phyloP scores from a whole-genome alignment of 164 flowering plant species.

The Stephania yunnanensis region DNA sequence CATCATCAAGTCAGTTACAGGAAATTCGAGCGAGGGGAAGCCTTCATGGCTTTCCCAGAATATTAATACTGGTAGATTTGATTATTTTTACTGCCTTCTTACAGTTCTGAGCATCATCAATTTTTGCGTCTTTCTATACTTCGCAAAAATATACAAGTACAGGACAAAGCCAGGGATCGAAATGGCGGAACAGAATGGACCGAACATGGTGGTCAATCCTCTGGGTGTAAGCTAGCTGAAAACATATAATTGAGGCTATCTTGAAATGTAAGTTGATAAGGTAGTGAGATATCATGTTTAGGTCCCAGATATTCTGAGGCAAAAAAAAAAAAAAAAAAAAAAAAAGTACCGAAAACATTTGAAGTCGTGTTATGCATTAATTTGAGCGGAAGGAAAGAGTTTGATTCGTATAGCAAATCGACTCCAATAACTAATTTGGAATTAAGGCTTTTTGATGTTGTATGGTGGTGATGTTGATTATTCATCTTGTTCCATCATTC shows the following conservation, averaged over 20 bases:
- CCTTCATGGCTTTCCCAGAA: conserved; percentile 83
- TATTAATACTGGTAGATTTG: conserved; percentile 80
- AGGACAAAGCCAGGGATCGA: conserved; percentile 33
- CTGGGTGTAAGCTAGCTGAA: not conserved
- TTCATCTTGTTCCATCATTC: not conserved
- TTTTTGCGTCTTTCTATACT: conserved; percentile 52
- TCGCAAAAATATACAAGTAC: conserved; percentile 61
- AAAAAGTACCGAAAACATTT: no score
- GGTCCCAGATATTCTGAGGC: not conserved
- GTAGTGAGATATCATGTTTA: not conserved
- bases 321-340: no score
- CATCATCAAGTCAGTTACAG: conserved; percentile 59
- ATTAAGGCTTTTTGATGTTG: no score
- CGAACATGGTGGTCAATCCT: conserved; percentile 10
- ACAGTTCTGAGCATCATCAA: conserved; percentile 58
- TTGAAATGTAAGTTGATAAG: not conserved
- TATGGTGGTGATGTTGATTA: not conserved
- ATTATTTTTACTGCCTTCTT: conserved; percentile 81
- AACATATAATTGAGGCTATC: not conserved
- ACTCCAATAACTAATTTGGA: no score
- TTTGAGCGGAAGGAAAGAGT: no score
- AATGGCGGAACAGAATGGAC: conserved; percentile 14
- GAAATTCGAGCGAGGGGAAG: conserved; percentile 23
- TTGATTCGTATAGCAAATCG: no score
- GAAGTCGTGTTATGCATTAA: no score